Evolutionary conservation across 2,329 filamentous ascomycete species (phyloP).

Genomic region (Fusarium robinianum): DNA sequence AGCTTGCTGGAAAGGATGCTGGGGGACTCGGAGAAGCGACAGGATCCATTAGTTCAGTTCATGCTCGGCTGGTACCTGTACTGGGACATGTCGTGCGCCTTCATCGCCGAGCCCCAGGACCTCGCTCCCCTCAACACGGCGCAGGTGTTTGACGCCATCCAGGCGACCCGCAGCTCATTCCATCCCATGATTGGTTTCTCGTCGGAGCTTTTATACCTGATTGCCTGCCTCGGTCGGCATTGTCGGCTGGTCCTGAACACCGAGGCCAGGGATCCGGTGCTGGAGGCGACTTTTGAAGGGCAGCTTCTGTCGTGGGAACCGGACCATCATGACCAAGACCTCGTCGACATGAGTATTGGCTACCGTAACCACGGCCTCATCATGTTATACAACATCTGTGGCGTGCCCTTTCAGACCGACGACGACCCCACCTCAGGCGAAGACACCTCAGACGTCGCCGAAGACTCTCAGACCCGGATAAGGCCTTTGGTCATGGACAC

Average conservation of each 20-base stretch:
- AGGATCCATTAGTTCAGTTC: background rate
- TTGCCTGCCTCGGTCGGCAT: background rate
- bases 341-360: background rate
- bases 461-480: too few species aligned
- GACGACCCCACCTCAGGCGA: background rate
- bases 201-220: background rate
- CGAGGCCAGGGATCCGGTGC: background rate
- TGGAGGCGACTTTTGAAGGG: background rate
- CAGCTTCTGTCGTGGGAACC: background rate
- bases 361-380: background rate
- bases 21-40: background rate
- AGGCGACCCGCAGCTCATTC: background rate
- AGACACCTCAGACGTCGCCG: too few species aligned
- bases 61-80: slow-evolving; percentile 3
- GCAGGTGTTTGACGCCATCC: background rate
- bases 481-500: background rate
- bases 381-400: background rate
- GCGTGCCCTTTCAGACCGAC: background rate
- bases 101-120: background rate
- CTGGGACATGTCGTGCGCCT: slow-evolving; percentile 4
- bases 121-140: background rate
- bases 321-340: background rate
- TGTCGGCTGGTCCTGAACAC: background rate
- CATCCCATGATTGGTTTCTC: background rate
- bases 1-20: background rate